Evolutionary conservation across 2,329 filamentous ascomycete species (phyloP), one percentile per base, ranked within the genome.

Genomic region (Coniella vitis): DNA sequence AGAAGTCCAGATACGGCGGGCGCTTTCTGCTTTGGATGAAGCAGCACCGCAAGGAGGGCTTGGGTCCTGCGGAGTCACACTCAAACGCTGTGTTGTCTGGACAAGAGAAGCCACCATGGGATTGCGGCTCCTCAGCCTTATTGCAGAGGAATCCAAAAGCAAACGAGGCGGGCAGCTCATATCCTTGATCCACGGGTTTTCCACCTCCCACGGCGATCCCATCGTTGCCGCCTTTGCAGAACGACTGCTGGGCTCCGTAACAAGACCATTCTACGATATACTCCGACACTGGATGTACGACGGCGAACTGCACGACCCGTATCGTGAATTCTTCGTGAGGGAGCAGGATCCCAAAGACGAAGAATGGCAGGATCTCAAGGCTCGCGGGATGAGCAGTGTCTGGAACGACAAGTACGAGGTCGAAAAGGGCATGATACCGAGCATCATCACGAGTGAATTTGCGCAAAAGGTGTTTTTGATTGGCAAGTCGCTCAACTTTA

Each of bases 331-430:
- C 67, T 97, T 98, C 60, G 90, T 98, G 17, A 83, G 83, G 17
- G 89, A 96, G 63, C 88, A 91, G 57, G 79, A 83, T 45, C 75
- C 79, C 4, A 68, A 69, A 39, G 67, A 73, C 25, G 61, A 65
- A 43, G 59, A 57, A 58, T 69, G 54, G 64, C 71, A 59, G 73
- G 70, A 74, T 50, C 61, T 66, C 42, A 76, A 73, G 57, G 70
- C 71, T 44, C 76, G 75, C 42, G 84, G 81, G 20, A 86, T 87
- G 14, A 90, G 86, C 34, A 96, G 90, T 56, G 90, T 97, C 2
- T 98, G 93, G 93, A 90, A 97, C 65, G 90, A 95, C 66, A 97
- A 97, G 64, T 98, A 95, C 68, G 86, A 88, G 61, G 75, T 96
- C 35, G 84, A 87, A 57, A 78, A 86, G 51, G 76, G 79, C 41